Evolutionary conservation across 129 eudicot species (phyloP).

Genomic region (Apium graveolens): DNA sequence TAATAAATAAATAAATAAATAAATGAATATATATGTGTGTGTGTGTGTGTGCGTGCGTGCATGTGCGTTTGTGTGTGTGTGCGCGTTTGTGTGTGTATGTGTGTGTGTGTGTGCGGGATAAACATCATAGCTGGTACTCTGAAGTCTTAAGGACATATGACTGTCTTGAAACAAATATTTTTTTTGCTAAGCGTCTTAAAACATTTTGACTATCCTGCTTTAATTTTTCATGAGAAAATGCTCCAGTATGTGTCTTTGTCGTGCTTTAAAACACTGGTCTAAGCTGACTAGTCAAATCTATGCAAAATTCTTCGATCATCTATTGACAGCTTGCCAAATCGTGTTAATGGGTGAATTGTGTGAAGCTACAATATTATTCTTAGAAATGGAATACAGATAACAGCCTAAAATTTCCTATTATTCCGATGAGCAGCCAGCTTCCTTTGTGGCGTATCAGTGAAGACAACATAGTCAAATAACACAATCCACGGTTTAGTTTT

Average conservation of each 20-base stretch:
- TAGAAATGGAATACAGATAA: background rate
- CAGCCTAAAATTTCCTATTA: background rate
- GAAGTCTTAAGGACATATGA: background rate
- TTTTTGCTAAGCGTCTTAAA: too few relatives aligned
- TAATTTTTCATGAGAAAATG: background rate
- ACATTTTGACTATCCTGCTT: too few relatives aligned
- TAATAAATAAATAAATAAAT: too few relatives aligned
- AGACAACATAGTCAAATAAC: background rate
- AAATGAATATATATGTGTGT: background rate
- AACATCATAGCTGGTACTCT: too few relatives aligned
- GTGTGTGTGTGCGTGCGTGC: too few relatives aligned
- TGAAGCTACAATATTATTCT: background rate
- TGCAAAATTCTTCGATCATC: too few relatives aligned
- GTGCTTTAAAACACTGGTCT: background rate
- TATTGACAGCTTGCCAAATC: background rate
- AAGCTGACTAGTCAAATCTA: background rate
- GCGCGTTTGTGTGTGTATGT: too few relatives aligned
- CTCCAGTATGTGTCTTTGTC: background rate
- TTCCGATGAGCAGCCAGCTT: background rate
- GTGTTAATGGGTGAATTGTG: background rate
- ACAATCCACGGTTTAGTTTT: too few relatives aligned
- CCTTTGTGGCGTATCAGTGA: too few relatives aligned
- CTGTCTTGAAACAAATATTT: background rate
- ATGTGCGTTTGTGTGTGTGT: too few relatives aligned
- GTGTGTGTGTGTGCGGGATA: too few relatives aligned